Conservation (phyloP, 2,329 filamentous ascomycete species). For the Aspergillus pseudoviridinutans region DNA sequence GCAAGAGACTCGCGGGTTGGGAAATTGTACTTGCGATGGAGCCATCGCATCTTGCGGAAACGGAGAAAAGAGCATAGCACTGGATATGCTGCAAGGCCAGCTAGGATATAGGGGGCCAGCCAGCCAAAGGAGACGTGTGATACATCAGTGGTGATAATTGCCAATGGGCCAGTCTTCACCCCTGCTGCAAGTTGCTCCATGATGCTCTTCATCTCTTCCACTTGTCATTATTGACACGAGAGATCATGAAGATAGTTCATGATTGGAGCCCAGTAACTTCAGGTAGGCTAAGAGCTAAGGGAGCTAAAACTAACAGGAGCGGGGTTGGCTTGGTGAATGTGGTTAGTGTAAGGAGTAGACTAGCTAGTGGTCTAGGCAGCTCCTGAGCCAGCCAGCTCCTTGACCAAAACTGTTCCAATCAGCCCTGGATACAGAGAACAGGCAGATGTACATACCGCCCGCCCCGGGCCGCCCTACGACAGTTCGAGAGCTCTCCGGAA, state of each 20-base stretch:
- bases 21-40: slow-evolving; percentile 43
- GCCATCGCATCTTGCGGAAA: slow-evolving; percentile 31
- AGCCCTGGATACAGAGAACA: too few relatives aligned
- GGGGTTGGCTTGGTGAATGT: background rate
- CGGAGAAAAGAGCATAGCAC: slow-evolving; percentile 26
- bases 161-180: background rate
- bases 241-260: background rate
- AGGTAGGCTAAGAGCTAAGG: background rate
- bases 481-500: background rate
- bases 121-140: slow-evolving; percentile 7
- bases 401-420: too few relatives aligned
- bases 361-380: too few relatives aligned
- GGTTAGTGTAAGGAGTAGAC: too few relatives aligned
- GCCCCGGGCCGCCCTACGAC: too few relatives aligned
- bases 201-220: background rate
- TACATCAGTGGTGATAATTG: background rate
- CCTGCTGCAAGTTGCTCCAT: background rate
- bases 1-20: slow-evolving; percentile 43
- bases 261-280: background rate
- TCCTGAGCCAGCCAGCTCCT: too few relatives aligned
- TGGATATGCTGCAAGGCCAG: slow-evolving; percentile 23
- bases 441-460: too few relatives aligned
- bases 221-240: background rate
- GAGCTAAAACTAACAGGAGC: too few relatives aligned
- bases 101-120: slow-evolving; percentile 20